These are phyloP conservation scores for Neurospora pannonica DNA, from an alignment of 495 filamentous ascomycete genomes.

Conservation along the genomic window DNA sequence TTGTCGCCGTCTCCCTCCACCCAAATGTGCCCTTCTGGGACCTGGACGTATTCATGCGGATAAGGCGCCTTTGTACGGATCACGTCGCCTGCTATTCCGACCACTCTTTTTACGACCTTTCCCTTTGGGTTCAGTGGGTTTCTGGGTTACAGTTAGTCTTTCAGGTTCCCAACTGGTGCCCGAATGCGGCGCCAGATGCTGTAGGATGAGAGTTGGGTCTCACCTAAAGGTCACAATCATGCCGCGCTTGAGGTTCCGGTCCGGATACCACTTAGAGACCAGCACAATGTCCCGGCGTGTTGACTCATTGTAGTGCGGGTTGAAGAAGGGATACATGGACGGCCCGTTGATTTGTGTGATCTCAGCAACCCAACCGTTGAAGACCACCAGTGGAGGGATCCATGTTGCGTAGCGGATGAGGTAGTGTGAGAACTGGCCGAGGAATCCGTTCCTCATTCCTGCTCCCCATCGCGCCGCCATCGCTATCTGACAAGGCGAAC, in stretches of 20 bases:
- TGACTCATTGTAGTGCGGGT: slow-evolving; percentile 50
- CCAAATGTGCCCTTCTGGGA: slow-evolving; percentile 70
- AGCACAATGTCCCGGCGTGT: slow-evolving; percentile 45
- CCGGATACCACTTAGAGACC: slow-evolving; percentile 39
- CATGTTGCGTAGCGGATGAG: slow-evolving; percentile 48
- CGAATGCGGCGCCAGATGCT: not conserved
- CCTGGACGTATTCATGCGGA: slow-evolving; percentile 42
- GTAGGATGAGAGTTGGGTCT: slow-evolving; percentile 3
- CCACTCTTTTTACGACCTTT: slow-evolving; percentile 58
- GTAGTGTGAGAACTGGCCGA: slow-evolving; percentile 31
- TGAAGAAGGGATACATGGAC: slow-evolving; percentile 72
- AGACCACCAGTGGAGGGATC: slow-evolving; percentile 54
- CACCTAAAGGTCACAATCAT: slow-evolving; percentile 48
- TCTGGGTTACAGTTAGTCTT: slow-evolving; percentile 26
- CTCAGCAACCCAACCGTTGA: slow-evolving; percentile 53
- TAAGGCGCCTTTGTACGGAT: slow-evolving; percentile 55
- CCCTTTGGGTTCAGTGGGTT: slow-evolving; percentile 52
- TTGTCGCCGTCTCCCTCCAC: slow-evolving; percentile 61
- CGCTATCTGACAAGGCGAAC: not conserved
- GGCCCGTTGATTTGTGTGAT: slow-evolving; percentile 55
- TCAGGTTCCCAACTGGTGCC: slow-evolving; percentile 1
- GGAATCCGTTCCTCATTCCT: slow-evolving; percentile 15
- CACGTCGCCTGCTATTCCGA: slow-evolving; percentile 60
- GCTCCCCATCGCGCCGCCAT: slow-evolving; percentile 24
- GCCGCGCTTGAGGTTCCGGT: slow-evolving; percentile 35